A percentile compares a stretch with the other conserved stretches of the same genome.
Conservation (phyloP, 192 early-diverging fungal genomes). For the Thamnidium elegans region DNA sequence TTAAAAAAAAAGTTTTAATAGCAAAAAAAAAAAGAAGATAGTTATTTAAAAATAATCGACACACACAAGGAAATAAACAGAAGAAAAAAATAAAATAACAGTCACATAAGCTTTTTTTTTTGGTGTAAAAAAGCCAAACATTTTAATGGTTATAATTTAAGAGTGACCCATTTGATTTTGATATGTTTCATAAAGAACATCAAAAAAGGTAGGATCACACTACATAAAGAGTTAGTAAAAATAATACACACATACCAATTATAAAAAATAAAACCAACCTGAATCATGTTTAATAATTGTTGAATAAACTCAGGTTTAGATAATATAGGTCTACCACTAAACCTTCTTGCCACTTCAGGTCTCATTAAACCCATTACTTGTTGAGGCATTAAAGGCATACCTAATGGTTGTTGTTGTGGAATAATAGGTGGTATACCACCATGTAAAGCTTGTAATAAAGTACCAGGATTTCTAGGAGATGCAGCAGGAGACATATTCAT, state of each 20-base stretch:
- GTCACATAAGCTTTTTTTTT: background rate
- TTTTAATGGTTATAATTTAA: too few species aligned
- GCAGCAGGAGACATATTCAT: constrained; percentile 12
- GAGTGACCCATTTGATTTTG: background rate
- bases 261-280: constrained; percentile 26
- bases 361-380: constrained; percentile 18
- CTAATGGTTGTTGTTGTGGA: background rate
- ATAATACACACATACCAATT: background rate
- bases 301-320: constrained; percentile 52
- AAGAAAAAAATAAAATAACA: background rate
- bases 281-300: constrained; percentile 42
- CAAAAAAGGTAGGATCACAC: constrained; percentile 45
- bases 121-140: background rate
- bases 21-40: background rate
- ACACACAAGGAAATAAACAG: too few species aligned
- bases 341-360: constrained; percentile 10
- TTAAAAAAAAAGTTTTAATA: background rate
- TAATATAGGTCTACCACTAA: constrained; percentile 17
- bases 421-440: background rate
- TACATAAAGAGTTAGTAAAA: background rate
- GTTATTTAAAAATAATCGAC: too few species aligned
- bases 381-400: constrained; percentile 16
- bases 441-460: constrained; percentile 21
- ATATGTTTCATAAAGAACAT: constrained; percentile 45
- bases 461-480: constrained; percentile 19